Evolutionary conservation across 2,329 filamentous ascomycete species (phyloP), one percentile per base, ranked within the genome.

Genomic region (Paracoccidioides brasiliensis): DNA sequence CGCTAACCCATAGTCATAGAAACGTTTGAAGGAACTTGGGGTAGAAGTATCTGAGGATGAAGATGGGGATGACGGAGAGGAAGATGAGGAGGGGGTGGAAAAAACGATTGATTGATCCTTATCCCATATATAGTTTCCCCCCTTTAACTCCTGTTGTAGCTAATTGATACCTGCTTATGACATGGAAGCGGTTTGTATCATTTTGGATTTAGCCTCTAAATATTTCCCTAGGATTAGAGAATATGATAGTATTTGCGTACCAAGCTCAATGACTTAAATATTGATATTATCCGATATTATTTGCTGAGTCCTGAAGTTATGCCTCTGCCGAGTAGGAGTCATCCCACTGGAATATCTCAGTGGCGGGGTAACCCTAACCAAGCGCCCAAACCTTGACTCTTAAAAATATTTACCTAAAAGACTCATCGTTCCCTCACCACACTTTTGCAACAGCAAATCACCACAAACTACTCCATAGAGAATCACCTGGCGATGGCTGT

Each of bases 31-130:
- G 63, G 80, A 78, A 28, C 74, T 89, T 15, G 86, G 86, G 3
- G 80, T 88, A 64, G 75, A 77, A 58, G 82, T 91, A 8, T 90
- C 87, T 1, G 88, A 91, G 60, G 85, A 75, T n/a, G 87, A 90
- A 59, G 84, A 84, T 15, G 84, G 82, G 0, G 80, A 79, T 0
- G 79, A 78, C 0, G 79, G 79, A 0, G 78, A 78, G 0, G 78
- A 79, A 0, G 77, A 80, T 0, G 79, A 76, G 0, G 80, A 79
- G 0, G 79, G 76, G 0, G 74, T 76, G 2, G 73, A 74, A 5
- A 72, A 73, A 62, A 32, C 48, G 43, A 43, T 35, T 40, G 15
- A 30, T n/a, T 54, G 22, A 41, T 52, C 5, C 6, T 9, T 46
- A 22, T 22, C 22, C 22, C 28, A 14, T 46, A 45, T 5, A n/a